Percentiles rank a stretch among this genome's conserved stretches.
Evolutionary conservation across 352 stramenopile species (phyloP).

Genomic region (Globisporangium middletonii): DNA sequence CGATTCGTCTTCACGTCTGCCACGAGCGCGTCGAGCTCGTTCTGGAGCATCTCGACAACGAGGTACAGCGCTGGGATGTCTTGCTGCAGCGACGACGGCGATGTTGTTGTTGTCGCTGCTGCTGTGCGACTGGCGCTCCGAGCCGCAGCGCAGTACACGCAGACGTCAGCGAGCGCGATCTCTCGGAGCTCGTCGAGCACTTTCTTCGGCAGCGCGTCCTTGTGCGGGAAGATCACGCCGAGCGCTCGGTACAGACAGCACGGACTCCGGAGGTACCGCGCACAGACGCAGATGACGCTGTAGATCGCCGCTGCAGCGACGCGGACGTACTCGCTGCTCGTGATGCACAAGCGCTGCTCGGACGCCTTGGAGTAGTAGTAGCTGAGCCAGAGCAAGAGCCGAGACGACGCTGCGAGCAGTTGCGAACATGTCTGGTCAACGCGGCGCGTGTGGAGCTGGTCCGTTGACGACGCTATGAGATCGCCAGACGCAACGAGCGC

Average conservation of each 20-base stretch:
- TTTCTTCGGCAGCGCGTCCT: slow-evolving; percentile 45
- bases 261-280: slow-evolving; percentile 52
- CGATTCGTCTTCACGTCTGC: slow-evolving; percentile 65
- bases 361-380: slow-evolving; percentile 52
- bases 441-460: slow-evolving; percentile 43
- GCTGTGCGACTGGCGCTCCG: background rate
- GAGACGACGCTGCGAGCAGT: slow-evolving; percentile 43
- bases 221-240: slow-evolving; percentile 67
- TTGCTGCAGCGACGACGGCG: slow-evolving; percentile 41
- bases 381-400: slow-evolving; percentile 57
- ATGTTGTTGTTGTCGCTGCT: background rate
- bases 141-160: slow-evolving; percentile 30
- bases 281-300: slow-evolving; percentile 64
- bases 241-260: slow-evolving; percentile 69
- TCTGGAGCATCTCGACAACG: slow-evolving; percentile 42
- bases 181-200: slow-evolving; percentile 43
- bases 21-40: slow-evolving; percentile 49
- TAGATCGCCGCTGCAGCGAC: slow-evolving; percentile 64
- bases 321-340: slow-evolving; percentile 47
- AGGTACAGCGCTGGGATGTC: slow-evolving; percentile 61
- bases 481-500: slow-evolving; percentile 41
- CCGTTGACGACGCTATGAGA: slow-evolving; percentile 42
- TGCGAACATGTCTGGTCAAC: slow-evolving; percentile 64
- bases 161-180: slow-evolving; percentile 49
- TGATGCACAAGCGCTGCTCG: slow-evolving; percentile 23